Evolutionary conservation across 2,329 filamentous ascomycete genomes (phyloP), one percentile per base, ranked within the genome.

Genomic region (Helotiales sp.): DNA sequence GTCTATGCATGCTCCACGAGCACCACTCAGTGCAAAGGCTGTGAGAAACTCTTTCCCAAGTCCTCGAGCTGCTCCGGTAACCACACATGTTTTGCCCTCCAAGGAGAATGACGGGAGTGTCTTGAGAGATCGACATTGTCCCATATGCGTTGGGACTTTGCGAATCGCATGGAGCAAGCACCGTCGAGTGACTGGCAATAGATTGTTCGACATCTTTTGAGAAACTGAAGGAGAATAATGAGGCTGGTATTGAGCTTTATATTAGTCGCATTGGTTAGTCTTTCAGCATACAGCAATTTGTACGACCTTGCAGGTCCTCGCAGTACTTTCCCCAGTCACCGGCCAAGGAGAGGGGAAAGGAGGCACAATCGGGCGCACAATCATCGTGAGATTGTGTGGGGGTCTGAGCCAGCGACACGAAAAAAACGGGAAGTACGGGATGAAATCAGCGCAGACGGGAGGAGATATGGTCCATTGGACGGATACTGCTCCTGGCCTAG

Each of bases 41-140:
- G 72, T 71, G 4, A 80, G 76, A 13, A 82, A 72, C 17, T 75
- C 76, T 38, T 82, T 76, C 13, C 80, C 80, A 1, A 83, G 71
- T 13, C 80, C 79, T 15, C 79, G 76, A 8, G 75, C 79, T 40
- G 76, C 80, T 6, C 80, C 80, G 1, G 81, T 82, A 40, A 83
- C 79, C 33, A 73, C 75, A 24, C 77, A 70, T 0, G 77, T 80
- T 60, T 71, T 73, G 40, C 72, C 72, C 40, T 71, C 68, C 9
- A 81, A 75, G 4, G 78, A 79, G 64, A 81, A 79, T 31, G 62
- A 58, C 3, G 62, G 54, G 12, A 68, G 62, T 2, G 64, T 67
- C 60, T 64, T 65, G 25, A 66, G 58, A 7, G 40, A 59, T 51
- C 62, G 62, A 30, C 46, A 51, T 30, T 34, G 40, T 31, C 34